A percentile compares a stretch with the other conserved stretches of the same genome.
Evolutionary conservation across 2,329 filamentous ascomycete genomes (phyloP).

Genomic region (Trichoderma lentiforme): DNA sequence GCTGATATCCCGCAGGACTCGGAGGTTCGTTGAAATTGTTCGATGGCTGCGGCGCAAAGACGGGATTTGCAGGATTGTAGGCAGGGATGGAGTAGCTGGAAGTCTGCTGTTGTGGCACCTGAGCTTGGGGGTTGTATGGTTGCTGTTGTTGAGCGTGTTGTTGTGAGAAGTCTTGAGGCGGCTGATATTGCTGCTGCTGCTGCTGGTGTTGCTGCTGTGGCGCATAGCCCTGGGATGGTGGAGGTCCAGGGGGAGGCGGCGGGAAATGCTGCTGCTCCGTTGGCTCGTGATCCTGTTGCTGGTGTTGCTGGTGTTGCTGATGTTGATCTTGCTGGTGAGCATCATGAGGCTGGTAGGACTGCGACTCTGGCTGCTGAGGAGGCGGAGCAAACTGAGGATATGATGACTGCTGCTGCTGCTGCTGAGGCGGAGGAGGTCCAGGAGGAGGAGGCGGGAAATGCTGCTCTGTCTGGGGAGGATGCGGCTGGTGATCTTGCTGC

Average conservation of each 20-base stretch:
- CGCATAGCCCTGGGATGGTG: not conserved
- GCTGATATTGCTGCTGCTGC: slow-evolving; percentile 5
- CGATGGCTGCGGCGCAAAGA: slow-evolving; percentile 30
- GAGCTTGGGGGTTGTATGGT: not conserved
- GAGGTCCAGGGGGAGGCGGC: not conserved
- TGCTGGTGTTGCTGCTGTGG: slow-evolving; percentile 6
- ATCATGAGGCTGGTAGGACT: not conserved
- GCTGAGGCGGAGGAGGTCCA: not conserved
- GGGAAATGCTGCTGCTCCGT: not conserved
- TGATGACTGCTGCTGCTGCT: slow-evolving; percentile 8
- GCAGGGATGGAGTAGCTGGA: slow-evolving; percentile 29
- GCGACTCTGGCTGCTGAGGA: not conserved
- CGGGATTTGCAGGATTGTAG: slow-evolving; percentile 31
- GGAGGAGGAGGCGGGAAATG: not conserved
- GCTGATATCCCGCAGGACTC: not conserved
- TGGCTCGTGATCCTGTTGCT: not conserved
- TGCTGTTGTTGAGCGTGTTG: not conserved
- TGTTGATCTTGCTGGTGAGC: not conserved
- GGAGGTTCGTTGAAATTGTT: not conserved
- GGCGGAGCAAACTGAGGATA: slow-evolving; percentile 1
- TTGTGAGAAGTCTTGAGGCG: not conserved
- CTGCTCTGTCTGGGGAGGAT: not conserved
- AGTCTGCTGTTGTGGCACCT: slow-evolving; percentile 15
- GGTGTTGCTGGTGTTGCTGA: slow-evolving; percentile 3
- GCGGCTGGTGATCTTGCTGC: not conserved